These are phyloP conservation scores for Prunus persica DNA, from an alignment of 306 rosid species.

Conservation along the genomic window DNA sequence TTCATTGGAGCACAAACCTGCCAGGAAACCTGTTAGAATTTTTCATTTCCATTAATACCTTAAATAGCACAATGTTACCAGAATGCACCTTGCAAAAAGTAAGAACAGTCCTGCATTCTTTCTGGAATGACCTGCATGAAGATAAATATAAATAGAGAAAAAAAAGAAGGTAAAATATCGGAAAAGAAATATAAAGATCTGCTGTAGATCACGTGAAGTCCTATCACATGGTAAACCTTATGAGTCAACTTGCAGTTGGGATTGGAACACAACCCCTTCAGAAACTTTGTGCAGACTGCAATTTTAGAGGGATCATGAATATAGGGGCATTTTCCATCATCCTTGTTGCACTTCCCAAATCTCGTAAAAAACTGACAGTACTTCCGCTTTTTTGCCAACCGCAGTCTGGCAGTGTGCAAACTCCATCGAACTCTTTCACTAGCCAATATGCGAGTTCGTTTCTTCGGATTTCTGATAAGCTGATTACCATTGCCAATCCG, in stretches of 20 bases:
- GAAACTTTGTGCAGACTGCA: conserved; percentile 95
- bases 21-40: conserved; percentile 49
- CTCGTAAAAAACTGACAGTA: conserved; percentile 93
- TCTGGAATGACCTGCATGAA: conserved; percentile 84
- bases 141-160: conserved; percentile 26
- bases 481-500: conserved; percentile 90
- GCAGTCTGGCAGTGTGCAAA: conserved; percentile 91
- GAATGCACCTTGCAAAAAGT: conserved; percentile 76
- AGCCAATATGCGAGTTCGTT: conserved; percentile 80
- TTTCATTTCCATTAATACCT: conserved; percentile 23
- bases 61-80: conserved; percentile 4
- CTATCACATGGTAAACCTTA: conserved; percentile 53
- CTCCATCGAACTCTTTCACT: conserved; percentile 98
- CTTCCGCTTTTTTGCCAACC: conserved; percentile 82
- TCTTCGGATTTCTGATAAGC: conserved; percentile 90
- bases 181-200: not conserved
- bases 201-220: conserved; percentile 32
- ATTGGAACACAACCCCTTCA: conserved; percentile 83
- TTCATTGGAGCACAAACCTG: conserved; percentile 88
- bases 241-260: conserved; percentile 93
- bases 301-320: conserved; percentile 92
- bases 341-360: conserved; percentile 92
- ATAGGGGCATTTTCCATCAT: conserved; percentile 87
- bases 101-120: conserved; percentile 97
- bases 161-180: conserved; percentile 16